phyloP scores from a whole-genome alignment of 768 basidiomycete species.

The Boletus edulis region DNA sequence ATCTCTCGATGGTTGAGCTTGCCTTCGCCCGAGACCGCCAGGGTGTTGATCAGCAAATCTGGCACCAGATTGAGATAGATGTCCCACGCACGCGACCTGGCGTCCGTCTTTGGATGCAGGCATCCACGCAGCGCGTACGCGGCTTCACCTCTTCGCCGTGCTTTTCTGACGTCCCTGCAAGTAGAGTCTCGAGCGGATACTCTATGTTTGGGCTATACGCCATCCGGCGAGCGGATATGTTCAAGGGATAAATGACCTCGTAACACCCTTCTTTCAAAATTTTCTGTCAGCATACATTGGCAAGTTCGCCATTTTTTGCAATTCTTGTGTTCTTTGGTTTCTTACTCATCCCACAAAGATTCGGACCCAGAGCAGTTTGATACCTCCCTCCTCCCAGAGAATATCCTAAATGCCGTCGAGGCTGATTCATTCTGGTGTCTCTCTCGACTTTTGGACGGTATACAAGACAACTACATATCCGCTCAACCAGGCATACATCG shows the following conservation, averaged over 20 bases:
- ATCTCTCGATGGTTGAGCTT: conserved; percentile 82
- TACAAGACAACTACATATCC: conserved; percentile 97
- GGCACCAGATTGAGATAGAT: conserved; percentile 99
- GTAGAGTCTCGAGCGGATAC: conserved; percentile 88
- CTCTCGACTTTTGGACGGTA: conserved; percentile 91
- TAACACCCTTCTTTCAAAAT: conserved; percentile 96
- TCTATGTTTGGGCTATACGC: conserved; percentile 99
- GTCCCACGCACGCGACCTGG: conserved; percentile 95
- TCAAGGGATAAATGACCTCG: conserved; percentile 98
- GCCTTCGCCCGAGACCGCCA: conserved; percentile 86
- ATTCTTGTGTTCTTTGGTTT: background rate
- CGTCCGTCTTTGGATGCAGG: conserved; percentile 87
- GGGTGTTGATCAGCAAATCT: conserved; percentile 92
- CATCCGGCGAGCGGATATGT: conserved; percentile 99
- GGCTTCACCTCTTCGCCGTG: background rate
- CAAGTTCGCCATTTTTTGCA: conserved; percentile 32
- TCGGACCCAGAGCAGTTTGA: conserved; percentile 90
- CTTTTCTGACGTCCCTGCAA: conserved; percentile 21
- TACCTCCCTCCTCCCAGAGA: conserved; percentile 65
- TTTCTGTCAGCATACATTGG: conserved; percentile 95
- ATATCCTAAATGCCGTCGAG: conserved; percentile 81
- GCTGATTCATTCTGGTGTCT: conserved; percentile 99
- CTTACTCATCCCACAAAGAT: conserved; percentile 46
- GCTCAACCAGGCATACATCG: conserved; percentile 96
- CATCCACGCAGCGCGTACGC: conserved; percentile 82